These are phyloP conservation scores for Asterionellopsis glacialis DNA, from an alignment of 108 stramenopile genomes.

Conservation along the genomic window DNA sequence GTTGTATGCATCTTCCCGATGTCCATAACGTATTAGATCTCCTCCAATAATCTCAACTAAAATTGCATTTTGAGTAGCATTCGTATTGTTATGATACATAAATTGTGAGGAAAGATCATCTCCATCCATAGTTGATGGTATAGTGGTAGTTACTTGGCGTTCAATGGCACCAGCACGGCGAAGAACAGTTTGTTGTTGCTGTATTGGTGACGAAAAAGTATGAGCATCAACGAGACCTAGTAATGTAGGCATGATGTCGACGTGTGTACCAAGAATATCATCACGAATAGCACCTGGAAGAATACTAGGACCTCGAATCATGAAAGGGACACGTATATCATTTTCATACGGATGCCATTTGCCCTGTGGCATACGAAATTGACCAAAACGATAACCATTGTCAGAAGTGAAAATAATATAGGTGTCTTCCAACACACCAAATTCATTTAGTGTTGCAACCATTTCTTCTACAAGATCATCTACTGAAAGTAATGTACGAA, in stretches of 20 bases:
- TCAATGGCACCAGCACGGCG: too few relatives aligned
- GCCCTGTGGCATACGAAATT: conserved; percentile 37
- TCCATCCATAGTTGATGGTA: conserved; percentile 44
- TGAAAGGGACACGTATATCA: conserved; percentile 66
- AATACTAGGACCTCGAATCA: conserved; percentile 83
- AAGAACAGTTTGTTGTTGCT: too few relatives aligned
- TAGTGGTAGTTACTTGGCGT: conserved; percentile 6
- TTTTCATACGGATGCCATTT: conserved; percentile 74
- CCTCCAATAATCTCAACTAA: conserved; percentile 16
- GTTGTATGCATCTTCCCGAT: conserved; percentile 31
- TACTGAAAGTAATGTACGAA: conserved; percentile 27
- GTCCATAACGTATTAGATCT: conserved; percentile 25
- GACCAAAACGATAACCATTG: conserved; percentile 74
- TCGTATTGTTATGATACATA: not conserved
- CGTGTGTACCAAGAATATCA: conserved; percentile 19
- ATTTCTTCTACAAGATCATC: conserved; percentile 43
- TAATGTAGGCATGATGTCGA: conserved; percentile 48
- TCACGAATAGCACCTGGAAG: conserved; percentile 8
- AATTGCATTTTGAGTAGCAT: not conserved
- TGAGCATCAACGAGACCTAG: conserved; percentile 14
- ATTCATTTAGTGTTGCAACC: conserved; percentile 25
- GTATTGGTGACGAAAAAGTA: too few relatives aligned
- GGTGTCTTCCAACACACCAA: conserved; percentile 54
- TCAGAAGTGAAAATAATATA: conserved; percentile 79
- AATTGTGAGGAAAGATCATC: conserved; percentile 23